Evolutionary conservation across 192 early-diverging fungal species (phyloP), one percentile per base, ranked within the genome.

Genomic region (Pilaira anomala): DNA sequence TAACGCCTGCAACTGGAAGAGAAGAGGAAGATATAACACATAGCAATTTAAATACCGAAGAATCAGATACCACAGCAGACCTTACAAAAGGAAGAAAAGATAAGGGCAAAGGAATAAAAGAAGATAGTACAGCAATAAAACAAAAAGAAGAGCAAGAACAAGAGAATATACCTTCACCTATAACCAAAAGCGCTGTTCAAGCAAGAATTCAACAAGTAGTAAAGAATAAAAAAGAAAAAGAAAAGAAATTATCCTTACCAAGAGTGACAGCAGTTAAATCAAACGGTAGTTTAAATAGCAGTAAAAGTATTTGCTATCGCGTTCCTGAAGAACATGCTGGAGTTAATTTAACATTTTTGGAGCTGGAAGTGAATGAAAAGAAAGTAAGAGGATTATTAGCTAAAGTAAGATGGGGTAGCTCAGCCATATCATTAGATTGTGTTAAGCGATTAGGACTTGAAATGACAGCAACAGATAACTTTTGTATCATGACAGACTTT

Each of bases 291-390:
- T 29, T 19, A 18, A 21, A n/a, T 14, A 60, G 25, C 18, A 46
- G 28, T 11, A 49, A 40, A 6, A 54, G 30, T 11, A 16, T 58
- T 6, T 66, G 55, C 14, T 57, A 48, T 51, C 26, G 41, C 19
- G 24, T 66, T 16, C 64, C 64, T 5, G 24, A 36, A 12, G 64
- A 49, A 16, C 53, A 58, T 19, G 8, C 25, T 2, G n/a, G 50
- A 8, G 54, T 66, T 3, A 66, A 55, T 33, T 39, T 66, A 4
- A 19, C 40, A 2, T 66, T 66, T 14, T 39, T 66, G 21, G 55
- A 66, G 12, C 18, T 66, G 3, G 12, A 42, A 25, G 7, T 66
- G 0, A 33, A 58, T 16, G 53, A 46, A 14, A 51, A 46, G 19
- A 55, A 8, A 6, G 39, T 58, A 14, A 42, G 48, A 24, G 64